Evolutionary conservation across 139 green algal species (phyloP).

Genomic region (Coccomyxa sp.): DNA sequence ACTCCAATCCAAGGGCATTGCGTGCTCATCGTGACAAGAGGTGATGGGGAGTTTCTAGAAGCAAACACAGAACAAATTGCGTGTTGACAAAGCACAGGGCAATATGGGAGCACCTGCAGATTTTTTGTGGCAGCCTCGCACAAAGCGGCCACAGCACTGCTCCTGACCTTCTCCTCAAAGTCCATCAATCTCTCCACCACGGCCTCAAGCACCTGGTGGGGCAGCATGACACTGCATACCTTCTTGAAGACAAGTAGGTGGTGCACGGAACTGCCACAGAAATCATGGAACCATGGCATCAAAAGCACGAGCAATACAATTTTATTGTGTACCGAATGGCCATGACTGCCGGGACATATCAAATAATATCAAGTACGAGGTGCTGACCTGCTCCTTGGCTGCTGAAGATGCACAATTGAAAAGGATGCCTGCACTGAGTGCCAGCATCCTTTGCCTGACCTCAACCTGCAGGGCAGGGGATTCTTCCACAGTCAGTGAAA

Average conservation of each 20-base stretch:
- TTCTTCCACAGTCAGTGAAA: background rate
- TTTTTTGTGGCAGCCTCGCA: slow-evolving; percentile 13
- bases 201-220: slow-evolving; percentile 32
- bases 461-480: slow-evolving; percentile 15
- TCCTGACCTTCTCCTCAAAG: slow-evolving; percentile 62
- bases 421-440: slow-evolving; percentile 2
- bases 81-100: too few species aligned
- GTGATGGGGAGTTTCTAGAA: background rate
- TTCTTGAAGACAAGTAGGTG: too few species aligned
- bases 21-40: background rate
- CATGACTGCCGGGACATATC: too few species aligned
- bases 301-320: too few species aligned
- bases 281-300: too few species aligned
- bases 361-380: too few species aligned
- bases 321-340: too few species aligned
- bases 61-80: too few species aligned
- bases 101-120: background rate
- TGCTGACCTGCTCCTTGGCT: too few species aligned
- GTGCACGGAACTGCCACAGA: too few species aligned
- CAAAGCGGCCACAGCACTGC: slow-evolving; percentile 38
- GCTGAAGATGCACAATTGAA: too few species aligned
- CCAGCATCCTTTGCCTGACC: slow-evolving; percentile 39
- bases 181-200: slow-evolving; percentile 53
- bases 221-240: too few species aligned
- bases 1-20: background rate